phyloP scores from a whole-genome alignment of 2,329 filamentous ascomycete genomes.

The Xylaria multiplex region DNA sequence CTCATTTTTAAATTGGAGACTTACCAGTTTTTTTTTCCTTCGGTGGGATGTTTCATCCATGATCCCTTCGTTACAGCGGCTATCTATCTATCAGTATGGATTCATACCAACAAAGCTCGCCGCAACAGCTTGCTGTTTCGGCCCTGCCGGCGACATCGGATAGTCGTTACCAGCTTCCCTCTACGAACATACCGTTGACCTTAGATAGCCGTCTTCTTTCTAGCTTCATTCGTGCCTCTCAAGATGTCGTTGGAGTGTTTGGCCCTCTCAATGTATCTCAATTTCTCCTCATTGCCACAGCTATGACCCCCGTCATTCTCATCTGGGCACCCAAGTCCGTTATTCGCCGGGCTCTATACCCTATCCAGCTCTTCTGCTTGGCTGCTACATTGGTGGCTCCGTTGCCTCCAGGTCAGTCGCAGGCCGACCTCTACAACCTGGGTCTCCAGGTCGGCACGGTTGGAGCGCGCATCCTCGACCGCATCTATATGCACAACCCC shows the following conservation, averaged over 20 bases:
- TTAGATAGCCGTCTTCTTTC: neutral
- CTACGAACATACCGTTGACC: constrained; percentile 4
- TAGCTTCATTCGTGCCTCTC: constrained; percentile 6
- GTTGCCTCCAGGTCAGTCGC: constrained; percentile 5
- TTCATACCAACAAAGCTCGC: constrained; percentile 8
- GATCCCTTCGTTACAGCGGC: neutral
- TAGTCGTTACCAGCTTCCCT: constrained; percentile 5
- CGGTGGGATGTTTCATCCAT: neutral
- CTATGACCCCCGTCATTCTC: constrained; percentile 8
- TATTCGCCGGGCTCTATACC: constrained; percentile 8
- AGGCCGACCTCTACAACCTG: constrained; percentile 6
- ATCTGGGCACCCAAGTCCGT: constrained; percentile 7
- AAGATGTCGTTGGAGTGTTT: constrained; percentile 7
- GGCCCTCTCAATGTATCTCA: constrained; percentile 10
- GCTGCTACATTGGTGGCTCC: constrained; percentile 7
- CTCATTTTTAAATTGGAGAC: constrained; percentile 12
- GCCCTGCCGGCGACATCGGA: constrained; percentile 4
- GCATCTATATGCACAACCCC: constrained; percentile 3
- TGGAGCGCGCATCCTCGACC: constrained; percentile 10
- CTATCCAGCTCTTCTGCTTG: constrained; percentile 10
- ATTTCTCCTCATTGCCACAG: constrained; percentile 9
- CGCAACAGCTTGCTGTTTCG: constrained; percentile 5
- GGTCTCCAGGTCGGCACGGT: constrained; percentile 6
- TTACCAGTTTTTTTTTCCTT: constrained; percentile 4
- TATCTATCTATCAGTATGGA: constrained; percentile 9